Evolutionary conservation across 208 protist genomes (phyloP).

Genomic region (Trichomonas gallinae): DNA sequence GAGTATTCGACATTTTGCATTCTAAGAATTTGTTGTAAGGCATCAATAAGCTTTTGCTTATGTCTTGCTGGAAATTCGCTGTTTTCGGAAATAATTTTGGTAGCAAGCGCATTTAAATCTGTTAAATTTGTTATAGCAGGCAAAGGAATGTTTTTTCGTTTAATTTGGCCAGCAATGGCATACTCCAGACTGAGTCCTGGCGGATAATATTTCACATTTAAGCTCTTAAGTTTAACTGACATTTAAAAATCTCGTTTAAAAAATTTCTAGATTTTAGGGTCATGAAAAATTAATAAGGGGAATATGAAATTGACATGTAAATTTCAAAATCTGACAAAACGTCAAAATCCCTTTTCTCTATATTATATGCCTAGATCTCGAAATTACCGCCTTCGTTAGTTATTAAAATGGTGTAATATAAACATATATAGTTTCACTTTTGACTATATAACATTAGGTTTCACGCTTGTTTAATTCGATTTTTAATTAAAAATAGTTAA

Average conservation of each 20-base stretch:
- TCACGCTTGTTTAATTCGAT: too few species aligned
- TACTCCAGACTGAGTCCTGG: neutral
- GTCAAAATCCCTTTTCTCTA: too few species aligned
- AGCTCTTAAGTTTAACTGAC: neutral
- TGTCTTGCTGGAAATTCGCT: neutral
- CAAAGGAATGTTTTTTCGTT: neutral
- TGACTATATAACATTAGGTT: too few species aligned
- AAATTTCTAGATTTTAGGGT: too few species aligned
- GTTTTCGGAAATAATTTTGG: neutral
- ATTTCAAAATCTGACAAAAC: too few species aligned
- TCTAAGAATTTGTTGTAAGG: neutral
- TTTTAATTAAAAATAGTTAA: too few species aligned
- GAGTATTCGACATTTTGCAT: neutral
- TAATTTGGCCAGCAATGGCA: neutral
- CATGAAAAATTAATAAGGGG: too few species aligned
- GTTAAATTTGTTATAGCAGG: neutral
- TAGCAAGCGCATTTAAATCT: neutral
- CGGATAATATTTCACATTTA: neutral
- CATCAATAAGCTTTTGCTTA: neutral
- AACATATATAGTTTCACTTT: too few species aligned
- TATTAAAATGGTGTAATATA: too few species aligned
- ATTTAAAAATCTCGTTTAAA: neutral
- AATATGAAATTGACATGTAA: too few species aligned
- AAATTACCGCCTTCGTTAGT: too few species aligned
- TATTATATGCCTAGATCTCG: too few species aligned